Percentiles rank a stretch among this genome's conserved stretches.
Evolutionary conservation across 352 stramenopile genomes (phyloP).

Genomic region (Pythium aristosporum): DNA sequence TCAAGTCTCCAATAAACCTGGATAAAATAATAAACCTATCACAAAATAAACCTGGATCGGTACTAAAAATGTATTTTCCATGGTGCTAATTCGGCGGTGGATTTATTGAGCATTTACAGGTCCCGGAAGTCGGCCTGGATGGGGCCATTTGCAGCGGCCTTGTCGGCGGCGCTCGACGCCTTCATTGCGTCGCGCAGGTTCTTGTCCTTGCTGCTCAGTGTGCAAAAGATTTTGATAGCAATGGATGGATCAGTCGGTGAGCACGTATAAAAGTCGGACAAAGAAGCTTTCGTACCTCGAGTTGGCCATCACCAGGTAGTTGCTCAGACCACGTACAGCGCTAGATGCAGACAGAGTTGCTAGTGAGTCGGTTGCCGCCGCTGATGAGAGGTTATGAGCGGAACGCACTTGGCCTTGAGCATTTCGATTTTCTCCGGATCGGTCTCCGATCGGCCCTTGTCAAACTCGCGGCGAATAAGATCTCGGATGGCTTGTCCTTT

Average conservation of each 20-base stretch:
- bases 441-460: slow-evolving; percentile 73
- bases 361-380: background rate
- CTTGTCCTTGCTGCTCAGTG: slow-evolving; percentile 75
- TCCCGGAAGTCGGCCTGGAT: slow-evolving; percentile 79
- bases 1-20: slow-evolving; percentile 5
- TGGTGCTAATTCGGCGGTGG: background rate
- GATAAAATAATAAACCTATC: slow-evolving; percentile 1
- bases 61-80: background rate
- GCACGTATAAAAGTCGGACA: background rate
- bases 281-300: slow-evolving; percentile 46
- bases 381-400: background rate
- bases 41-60: slow-evolving; percentile 10
- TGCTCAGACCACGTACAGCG: slow-evolving; percentile 79
- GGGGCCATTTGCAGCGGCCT: slow-evolving; percentile 33
- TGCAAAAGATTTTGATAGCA: background rate
- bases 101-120: slow-evolving; percentile 35
- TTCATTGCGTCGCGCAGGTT: slow-evolving; percentile 82
- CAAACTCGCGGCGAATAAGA: slow-evolving; percentile 76
- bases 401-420: slow-evolving; percentile 80
- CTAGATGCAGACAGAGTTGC: slow-evolving; percentile 28
- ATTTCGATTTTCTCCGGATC: slow-evolving; percentile 81
- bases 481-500: slow-evolving; percentile 76
- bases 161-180: slow-evolving; percentile 28
- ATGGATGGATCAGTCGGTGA: background rate
- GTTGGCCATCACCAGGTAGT: slow-evolving; percentile 88